Base-by-base conservation (phyloP, 495 filamentous ascomycete genomes). In the Bathelium albidoporum region DNA sequence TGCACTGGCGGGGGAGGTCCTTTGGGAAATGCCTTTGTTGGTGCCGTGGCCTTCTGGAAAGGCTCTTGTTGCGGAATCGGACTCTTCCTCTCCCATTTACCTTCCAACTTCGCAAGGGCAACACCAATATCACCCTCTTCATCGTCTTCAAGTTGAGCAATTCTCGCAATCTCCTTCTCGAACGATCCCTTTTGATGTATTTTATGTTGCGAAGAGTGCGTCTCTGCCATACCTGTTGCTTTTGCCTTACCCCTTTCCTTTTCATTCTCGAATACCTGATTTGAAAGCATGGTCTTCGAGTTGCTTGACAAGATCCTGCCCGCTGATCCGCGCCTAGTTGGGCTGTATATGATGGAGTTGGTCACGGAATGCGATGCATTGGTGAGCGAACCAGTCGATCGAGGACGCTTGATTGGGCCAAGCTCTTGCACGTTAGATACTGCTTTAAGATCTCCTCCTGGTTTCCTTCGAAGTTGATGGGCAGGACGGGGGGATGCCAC, bases 71-170 rank as follows among this genome's bases (percentile, higher is more conserved):
- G n/a, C 29, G 49, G 49, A 5, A 28, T 24, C 29, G 49, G 49
- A 55, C 49, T 55, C 20, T 29, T 55, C 24, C 79, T 87, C 66
- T 86, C 79, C 74, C 84, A 95, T 68, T 87, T 91, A 5, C 94
- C 94, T 77, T 99, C 95, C 2, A 99, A 81, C 68, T 97, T 97
- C 65, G 93, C 75, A 65, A 99, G 71, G 5, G 94, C 91, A 16
- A 92, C 90, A 71, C 97, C 94, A 58, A 97, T 83, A 22, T 93
- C 92, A n/a, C 92, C 93, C 73, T 89, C 89, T 61, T 86, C 81
- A 64, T 93, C 89, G 71, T 99, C 95, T 0, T 92, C 90, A 26
- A 98, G 89, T 62, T 88, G 84, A 10, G 92, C 90, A 65, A 98
- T 85, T 68, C 89, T 87, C 59, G 90, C 87, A 31, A 95, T 89